Evolutionary conservation across 495 filamentous ascomycete species (phyloP).

Genomic region (Aspergillus cavernicola): DNA sequence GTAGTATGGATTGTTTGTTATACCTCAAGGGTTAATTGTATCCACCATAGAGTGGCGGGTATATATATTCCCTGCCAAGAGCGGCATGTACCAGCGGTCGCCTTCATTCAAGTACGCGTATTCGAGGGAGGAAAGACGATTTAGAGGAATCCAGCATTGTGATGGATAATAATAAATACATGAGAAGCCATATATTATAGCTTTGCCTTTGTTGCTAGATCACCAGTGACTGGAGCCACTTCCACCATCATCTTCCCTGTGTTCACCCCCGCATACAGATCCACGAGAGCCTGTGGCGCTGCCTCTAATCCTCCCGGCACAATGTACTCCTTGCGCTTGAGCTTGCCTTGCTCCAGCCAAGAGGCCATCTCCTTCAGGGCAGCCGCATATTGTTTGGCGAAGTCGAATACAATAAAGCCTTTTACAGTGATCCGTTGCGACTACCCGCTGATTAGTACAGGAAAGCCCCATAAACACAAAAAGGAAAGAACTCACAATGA

Average conservation of each 20-base stretch:
- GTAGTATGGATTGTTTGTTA: no score
- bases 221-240: constrained; percentile 35
- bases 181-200: constrained; percentile 21
- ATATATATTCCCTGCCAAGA: no score
- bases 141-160: no score
- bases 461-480: background rate
- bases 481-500: constrained; percentile 40
- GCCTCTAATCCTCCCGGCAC: constrained; percentile 48
- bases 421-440: constrained; percentile 51
- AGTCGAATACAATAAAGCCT: constrained; percentile 57
- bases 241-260: constrained; percentile 53
- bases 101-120: no score
- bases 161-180: no score
- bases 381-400: constrained; percentile 37
- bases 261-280: constrained; percentile 49
- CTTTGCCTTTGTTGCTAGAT: constrained; percentile 28
- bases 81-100: no score
- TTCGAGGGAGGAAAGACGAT: no score
- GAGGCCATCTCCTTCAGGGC: constrained; percentile 45
- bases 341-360: constrained; percentile 52
- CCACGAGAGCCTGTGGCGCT: constrained; percentile 45
- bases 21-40: no score
- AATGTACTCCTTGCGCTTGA: constrained; percentile 55
- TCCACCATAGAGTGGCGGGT: no score
- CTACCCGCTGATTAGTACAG: constrained; percentile 28